Base-by-base conservation (phyloP, 2,329 filamentous ascomycete genomes). In the Alternaria sp. region DNA sequence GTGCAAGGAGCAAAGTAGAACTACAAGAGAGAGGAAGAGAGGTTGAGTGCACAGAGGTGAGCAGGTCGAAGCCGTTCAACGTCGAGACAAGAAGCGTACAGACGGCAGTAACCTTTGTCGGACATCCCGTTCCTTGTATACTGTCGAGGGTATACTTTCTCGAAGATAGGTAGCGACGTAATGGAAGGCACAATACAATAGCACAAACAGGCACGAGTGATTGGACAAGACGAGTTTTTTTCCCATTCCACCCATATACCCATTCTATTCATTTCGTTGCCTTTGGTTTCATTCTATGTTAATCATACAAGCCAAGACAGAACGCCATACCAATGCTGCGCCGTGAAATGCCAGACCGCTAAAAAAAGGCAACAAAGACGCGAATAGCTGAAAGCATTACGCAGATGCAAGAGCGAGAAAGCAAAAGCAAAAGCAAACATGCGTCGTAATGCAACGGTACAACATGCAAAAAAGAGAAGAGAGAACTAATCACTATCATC, bases 291-390 rank as follows among this genome's bases (percentile, higher is more conserved):
- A 32, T 32, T 57, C 54, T 50, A 54, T 44, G 40, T 18, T 54
- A 54, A 27, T 54, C 40, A n/a, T 54, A 54, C 51, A 54, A 44
- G 27, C 36, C 51, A 12, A 34, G 20, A 34, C 25, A 44, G 20
- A 53, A 53, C 48, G 56, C 56, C 56, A 45, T 36, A 43, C 55
- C 49, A 58, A 58, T 58, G 56, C 56, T 49, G 49, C 49, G 30
- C 45, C 44, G 30, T 49, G 22, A 30, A 49, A 50, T 60, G 53
- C 36, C 52, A 45, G 20, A 34, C 28, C 52, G 52, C 52, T 56
- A 25, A 54, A 54, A 54, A 30, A 25, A 18, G n/a, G 30, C 27
- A 58, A 38, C 30, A 54, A n/a, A 27, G 9, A 45, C 40, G 38
- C 40, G 34, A 27, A 18, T 2, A 36, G 30, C 22, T 38, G 32